These are phyloP conservation scores for Wallacemonas sp. DNA, from an alignment of 208 protist species.

Conservation along the genomic window DNA sequence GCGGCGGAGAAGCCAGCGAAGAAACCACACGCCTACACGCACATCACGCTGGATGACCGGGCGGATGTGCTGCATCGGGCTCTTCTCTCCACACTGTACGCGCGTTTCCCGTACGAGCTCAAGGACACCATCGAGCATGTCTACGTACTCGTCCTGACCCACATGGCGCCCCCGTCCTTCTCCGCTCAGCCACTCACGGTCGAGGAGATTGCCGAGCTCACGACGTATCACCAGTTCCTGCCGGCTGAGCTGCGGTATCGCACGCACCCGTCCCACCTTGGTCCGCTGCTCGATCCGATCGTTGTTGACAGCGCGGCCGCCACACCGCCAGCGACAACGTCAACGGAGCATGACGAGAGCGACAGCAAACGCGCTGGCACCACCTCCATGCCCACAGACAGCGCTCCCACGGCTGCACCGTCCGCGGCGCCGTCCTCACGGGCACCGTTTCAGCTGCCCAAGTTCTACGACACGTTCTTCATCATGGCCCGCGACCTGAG, in stretches of 20 bases:
- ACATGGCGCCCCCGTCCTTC: conserved; percentile 40
- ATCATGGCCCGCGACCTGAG: conserved; percentile 57
- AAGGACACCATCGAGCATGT: conserved; percentile 61
- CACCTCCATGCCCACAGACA: background rate
- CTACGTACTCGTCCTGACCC: conserved; percentile 66
- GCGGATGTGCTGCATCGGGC: conserved; percentile 58
- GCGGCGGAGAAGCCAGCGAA: background rate
- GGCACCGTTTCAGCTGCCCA: conserved; percentile 11
- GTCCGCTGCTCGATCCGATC: conserved; percentile 31
- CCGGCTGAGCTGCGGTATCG: conserved; percentile 45
- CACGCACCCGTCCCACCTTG: conserved; percentile 69
- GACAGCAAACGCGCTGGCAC: too few species aligned
- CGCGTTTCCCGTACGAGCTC: conserved; percentile 69
- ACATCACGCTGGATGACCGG: conserved; percentile 42
- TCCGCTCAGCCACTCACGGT: conserved; percentile 27
- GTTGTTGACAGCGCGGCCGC: background rate
- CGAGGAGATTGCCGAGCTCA: conserved; percentile 39
- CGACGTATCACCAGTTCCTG: conserved; percentile 37
- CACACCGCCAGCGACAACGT: background rate
- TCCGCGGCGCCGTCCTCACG: background rate
- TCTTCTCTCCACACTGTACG: conserved; percentile 43
- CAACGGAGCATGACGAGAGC: too few species aligned
- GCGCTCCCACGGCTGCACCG: conserved; percentile 23
- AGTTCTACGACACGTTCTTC: conserved; percentile 62
- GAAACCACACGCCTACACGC: conserved; percentile 9